Evolutionary conservation across 2,329 filamentous ascomycete species (phyloP), one percentile per base, ranked within the genome.

Genomic region (Fusarium haematococcum): DNA sequence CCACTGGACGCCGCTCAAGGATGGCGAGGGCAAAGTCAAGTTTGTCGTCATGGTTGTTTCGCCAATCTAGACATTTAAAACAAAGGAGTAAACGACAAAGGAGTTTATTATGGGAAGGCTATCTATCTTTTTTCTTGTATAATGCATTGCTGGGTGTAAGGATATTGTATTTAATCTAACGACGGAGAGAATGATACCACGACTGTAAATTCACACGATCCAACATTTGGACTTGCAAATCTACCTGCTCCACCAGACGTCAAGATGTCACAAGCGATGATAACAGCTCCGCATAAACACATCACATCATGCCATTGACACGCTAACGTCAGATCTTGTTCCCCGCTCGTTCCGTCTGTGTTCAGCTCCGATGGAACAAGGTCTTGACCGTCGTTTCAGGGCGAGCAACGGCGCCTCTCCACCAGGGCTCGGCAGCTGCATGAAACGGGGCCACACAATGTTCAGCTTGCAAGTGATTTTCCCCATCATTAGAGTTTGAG

Each of bases 1-100:
- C 70, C 78, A 79, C 57, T 79, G 78, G 78, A 77, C 78, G 35
- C 78, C 78, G 20, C 62, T 79, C 10, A 79, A 79, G 67, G 78
- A 78, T 35, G 18, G 23, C 0, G 73, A 79, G n/a, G 73, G 73
- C 4, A n/a, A 62, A 8, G 75, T 79, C 57, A 79, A 78, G 54
- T 78, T 76, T 63, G 78, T 79, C 27, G 67, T 76, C 23, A 71
- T 79, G 73, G 56, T 75, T 43, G 59, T 75, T 33, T 75, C 73
- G 6, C 73, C 73, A 45, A 73, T 75, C 20, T 75, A 62, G 25
- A 45, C 11, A 35, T 1, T 18, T 6, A 39, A n/a, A 27, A 35
- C 41, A 43, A 27, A 3, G 23, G 25, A 33, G 43, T 45, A 45
- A 35, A 32, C 27, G 30, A 20, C 56, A 43, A 25, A 30, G 11